Evolutionary conservation across 2,329 filamentous ascomycete species (phyloP), one percentile per base, ranked within the genome.

Genomic region (Immersiporthe knoxdaviesiana): DNA sequence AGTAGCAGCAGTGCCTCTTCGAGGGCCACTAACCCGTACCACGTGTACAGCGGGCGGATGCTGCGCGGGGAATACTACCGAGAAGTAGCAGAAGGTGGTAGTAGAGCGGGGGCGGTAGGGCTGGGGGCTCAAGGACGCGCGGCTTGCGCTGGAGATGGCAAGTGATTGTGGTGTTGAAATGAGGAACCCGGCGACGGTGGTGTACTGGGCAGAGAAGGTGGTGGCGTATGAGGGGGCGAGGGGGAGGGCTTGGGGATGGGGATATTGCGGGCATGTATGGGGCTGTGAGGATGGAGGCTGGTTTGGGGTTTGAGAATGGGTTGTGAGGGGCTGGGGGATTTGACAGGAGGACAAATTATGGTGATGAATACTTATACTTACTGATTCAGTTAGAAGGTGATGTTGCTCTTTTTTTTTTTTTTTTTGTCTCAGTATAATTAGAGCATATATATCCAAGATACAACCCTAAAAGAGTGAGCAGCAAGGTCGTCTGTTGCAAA

Each of bases 241-340:
- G 47, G 21, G 47, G 47, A 50, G 47, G 47, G 18, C 21, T n/a
- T 10, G 65, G 58, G 18, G 39, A 67, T 47, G 59, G 66, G 18
- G 66, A 67, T 59, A 58, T 67, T 14, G 60, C 66, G 58, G 66
- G 60, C 30, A n/a, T 64, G 30, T 68, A 68, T 58, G 66, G 66
- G 1, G 61, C 27, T 41, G 66, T 64, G 21, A 56, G 66, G 60
- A 35, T 59, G 14, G 44, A 24, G 10, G 47, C 61, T 11, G 66
- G 66, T 2, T 39, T 68, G 52, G 58, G 32, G 14, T 68, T 68
- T 50, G 66, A 67, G 50, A 67, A 67, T 24, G 44, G 16, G 21
- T 41, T 8, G 2, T 67, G 32, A 67, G 37, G 37, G 37, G 37
- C 2, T 4, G 37, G 37, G 37, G 5, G 37, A 12, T 39, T 35